phyloP scores from a whole-genome alignment of 495 filamentous ascomycete genomes.

The Xanthoparmelia taractica region DNA sequence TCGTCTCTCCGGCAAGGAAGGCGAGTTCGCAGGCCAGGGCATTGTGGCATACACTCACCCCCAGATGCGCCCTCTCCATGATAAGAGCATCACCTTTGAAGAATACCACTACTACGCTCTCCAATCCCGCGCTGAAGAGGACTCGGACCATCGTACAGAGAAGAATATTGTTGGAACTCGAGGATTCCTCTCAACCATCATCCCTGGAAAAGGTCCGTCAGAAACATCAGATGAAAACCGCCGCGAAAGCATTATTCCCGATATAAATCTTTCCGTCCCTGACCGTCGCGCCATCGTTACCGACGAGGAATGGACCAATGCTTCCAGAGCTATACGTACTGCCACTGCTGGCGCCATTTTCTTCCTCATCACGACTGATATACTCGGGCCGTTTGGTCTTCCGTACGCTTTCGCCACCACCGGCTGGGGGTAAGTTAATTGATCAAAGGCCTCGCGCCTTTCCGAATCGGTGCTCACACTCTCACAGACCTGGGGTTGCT shows the following conservation, averaged over 20 bases:
- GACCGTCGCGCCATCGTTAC: slow-evolving; percentile 22
- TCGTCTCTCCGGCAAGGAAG: slow-evolving; percentile 11
- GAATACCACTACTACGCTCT: slow-evolving; percentile 36
- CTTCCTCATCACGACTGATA: slow-evolving; percentile 55
- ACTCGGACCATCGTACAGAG: neutral
- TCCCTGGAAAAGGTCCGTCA: slow-evolving; percentile 8
- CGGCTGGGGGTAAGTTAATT: slow-evolving; percentile 26
- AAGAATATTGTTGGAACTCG: neutral
- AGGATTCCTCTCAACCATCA: slow-evolving; percentile 15
- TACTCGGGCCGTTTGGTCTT: slow-evolving; percentile 50
- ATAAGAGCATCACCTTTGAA: slow-evolving; percentile 33
- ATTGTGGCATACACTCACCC: slow-evolving; percentile 16
- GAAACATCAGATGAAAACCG: neutral
- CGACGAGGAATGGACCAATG: slow-evolving; percentile 43
- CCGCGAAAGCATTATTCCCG: neutral
- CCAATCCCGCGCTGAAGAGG: slow-evolving; percentile 16
- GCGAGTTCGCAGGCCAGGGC: slow-evolving; percentile 14
- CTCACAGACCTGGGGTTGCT: slow-evolving; percentile 26
- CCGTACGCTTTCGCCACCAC: slow-evolving; percentile 32
- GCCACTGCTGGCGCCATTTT: slow-evolving; percentile 43
- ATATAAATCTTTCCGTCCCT: slow-evolving; percentile 2
- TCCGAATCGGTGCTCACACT: neutral
- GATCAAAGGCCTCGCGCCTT: neutral
- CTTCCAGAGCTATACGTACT: slow-evolving; percentile 38
- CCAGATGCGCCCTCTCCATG: slow-evolving; percentile 26